A percentile compares a stretch with the other conserved stretches of the same genome.
phyloP scores from a whole-genome alignment of 2,329 filamentous ascomycete species.

The Fusarium nematophilum region DNA sequence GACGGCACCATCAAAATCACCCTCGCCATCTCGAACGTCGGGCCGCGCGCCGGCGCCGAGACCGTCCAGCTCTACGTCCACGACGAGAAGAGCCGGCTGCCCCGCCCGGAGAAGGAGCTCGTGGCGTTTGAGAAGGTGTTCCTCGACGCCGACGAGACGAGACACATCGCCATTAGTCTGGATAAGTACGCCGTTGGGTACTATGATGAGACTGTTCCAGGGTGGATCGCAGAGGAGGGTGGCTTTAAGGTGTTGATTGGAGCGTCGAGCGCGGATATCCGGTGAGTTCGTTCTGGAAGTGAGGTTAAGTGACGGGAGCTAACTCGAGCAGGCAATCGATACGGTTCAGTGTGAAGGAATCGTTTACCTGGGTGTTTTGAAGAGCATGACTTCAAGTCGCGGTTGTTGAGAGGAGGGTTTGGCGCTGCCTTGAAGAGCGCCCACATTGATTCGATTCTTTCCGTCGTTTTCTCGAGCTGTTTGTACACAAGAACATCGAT shows the following conservation, averaged over 20 bases:
- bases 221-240: constrained; percentile 76
- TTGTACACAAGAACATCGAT: too few relatives aligned
- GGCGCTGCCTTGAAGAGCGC: too few relatives aligned
- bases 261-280: constrained; percentile 71
- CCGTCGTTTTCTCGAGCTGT: too few relatives aligned
- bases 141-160: constrained; percentile 67
- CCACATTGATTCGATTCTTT: too few relatives aligned
- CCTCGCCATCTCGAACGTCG: constrained; percentile 66
- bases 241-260: constrained; percentile 70
- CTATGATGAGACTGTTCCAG: constrained; percentile 68
- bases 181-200: constrained; percentile 68
- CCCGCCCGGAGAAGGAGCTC: constrained; percentile 76
- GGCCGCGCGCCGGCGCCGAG: constrained; percentile 67
- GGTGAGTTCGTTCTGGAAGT: constrained; percentile 54
- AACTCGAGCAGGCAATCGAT: constrained; percentile 54
- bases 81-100: constrained; percentile 71
- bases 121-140: constrained; percentile 75
- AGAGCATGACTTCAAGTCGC: too few relatives aligned
- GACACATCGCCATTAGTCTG: constrained; percentile 57
- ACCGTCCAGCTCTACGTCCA: constrained; percentile 76
- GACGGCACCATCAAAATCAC: constrained; percentile 57
- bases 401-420: too few relatives aligned
- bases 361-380: constrained; percentile 74
- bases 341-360: constrained; percentile 70
- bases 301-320: background rate